Base-by-base conservation (phyloP, 768 basidiomycete genomes). In the Antrodiella citrinella region DNA sequence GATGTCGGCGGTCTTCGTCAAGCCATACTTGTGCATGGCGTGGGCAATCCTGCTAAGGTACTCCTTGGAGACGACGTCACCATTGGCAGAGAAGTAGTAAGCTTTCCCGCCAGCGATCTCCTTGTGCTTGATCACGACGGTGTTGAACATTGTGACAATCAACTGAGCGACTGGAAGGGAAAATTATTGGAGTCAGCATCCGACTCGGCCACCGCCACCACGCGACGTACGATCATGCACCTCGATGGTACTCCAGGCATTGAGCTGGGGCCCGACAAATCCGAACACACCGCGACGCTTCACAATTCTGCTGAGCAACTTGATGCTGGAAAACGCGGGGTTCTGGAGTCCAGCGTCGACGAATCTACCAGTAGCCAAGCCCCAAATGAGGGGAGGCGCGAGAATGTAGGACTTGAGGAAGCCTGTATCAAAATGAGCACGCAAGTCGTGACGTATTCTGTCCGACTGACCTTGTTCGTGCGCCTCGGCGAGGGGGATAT, bases 401-500 rank as follows among this genome's bases (percentile, higher is more conserved):
- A 81, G 56, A 41, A 81, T 74, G 56, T 76, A 77, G 0, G 74
- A 70, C 54, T 67, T 94, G 47, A 97, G 72, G 53, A 82, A 74
- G 0, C 93, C 93, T 51, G 97, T 77, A 65, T 97, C 76, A 51
- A 97, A 84, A 65, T 98, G 93, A 44, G 98, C 70, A 35, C 30
- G 30, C 15, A 7, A 35, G 30, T 7, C 30, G 30, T 15, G 30
- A 35, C 30, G 30, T n/a, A n/a, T n/a, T n/a, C n/a, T n/a, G n/a
- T n/a, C n/a, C n/a, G 15, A 35, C 30, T 35, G 7, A 35, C 30
- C 30, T 35, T 35, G 7, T 30, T 66, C 64, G 53, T 77, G 73
- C 3, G 77, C 80, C 3, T 69, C 68, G 4, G 77, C 65, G 30
- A 81, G 49, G 4, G 62, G 57, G 19, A 75, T 57, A 52, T 82